Evolutionary conservation across 208 protist genomes (phyloP).

Genomic region (Leishmania gerbilli): DNA sequence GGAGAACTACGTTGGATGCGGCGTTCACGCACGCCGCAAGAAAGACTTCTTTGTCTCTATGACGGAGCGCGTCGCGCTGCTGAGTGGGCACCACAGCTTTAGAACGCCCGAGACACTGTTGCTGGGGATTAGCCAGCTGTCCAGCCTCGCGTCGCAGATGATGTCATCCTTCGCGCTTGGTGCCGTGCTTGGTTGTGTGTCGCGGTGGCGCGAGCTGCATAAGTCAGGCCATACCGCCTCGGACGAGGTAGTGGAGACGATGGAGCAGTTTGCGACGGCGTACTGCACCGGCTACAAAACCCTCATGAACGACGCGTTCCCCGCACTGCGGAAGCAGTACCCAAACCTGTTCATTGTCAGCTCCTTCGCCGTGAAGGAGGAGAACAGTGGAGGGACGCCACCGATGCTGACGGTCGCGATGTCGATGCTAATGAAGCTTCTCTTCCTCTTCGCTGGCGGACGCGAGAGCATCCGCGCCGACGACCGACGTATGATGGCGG

Average conservation of each 20-base stretch:
- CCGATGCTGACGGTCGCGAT: constrained; percentile 37
- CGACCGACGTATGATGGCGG: constrained; percentile 33
- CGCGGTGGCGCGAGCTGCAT: constrained; percentile 29
- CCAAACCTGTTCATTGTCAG: constrained; percentile 56
- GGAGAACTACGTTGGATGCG: constrained; percentile 34
- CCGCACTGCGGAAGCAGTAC: constrained; percentile 43
- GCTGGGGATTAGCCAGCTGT: constrained; percentile 48
- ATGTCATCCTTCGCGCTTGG: constrained; percentile 49
- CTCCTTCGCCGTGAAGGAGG: constrained; percentile 20
- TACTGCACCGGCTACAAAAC: constrained; percentile 33
- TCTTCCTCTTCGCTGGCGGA: constrained; percentile 67
- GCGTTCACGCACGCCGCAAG: constrained; percentile 24
- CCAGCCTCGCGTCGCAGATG: constrained; percentile 54
- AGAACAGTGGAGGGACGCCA: constrained; percentile 17
- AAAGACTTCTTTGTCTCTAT: constrained; percentile 70
- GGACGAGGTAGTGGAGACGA: constrained; percentile 18
- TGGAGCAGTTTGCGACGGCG: constrained; percentile 30
- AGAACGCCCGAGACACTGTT: constrained; percentile 41
- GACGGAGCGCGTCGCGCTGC: constrained; percentile 35
- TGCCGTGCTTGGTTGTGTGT: constrained; percentile 27
- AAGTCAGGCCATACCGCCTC: constrained; percentile 12
- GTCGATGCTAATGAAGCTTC: constrained; percentile 49
- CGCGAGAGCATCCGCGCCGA: constrained; percentile 62
- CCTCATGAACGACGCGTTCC: constrained; percentile 28
- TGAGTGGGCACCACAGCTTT: constrained; percentile 31